Base-by-base conservation (phyloP, 2,329 filamentous ascomycete species). In the Pestalotiopsis sp. region DNA sequence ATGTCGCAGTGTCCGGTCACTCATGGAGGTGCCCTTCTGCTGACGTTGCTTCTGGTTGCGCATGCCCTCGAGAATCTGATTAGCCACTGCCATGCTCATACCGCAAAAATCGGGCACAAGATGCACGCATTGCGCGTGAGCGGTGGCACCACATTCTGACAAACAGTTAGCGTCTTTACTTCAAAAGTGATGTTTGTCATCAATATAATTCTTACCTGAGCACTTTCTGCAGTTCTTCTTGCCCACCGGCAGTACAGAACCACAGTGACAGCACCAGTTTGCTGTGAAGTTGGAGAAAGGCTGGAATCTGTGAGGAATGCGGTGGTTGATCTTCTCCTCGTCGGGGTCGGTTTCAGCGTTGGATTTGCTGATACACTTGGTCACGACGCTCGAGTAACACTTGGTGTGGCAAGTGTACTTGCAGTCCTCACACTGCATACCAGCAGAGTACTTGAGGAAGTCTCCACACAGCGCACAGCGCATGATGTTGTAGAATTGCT, bases 401-500 rank as follows among this genome's bases (percentile, higher is more conserved):
- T 98, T 98, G 76, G 94, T 95, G 82, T 99, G 96, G 82, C 96
- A 99, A 52, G 95, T 98, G 83, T 98, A 98, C 83, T 98, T 98
- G 92, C 96, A 99, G 83, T 99, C 96, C 73, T 97, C 93, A 81
- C 96, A 99, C 83, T 99, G 96, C 95, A 99, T 99, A 71, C 96
- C 96, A 25, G 96, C 94, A 63, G 95, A 97, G 80, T 98, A 98
- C 79, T 98, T 99, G 83, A 99, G 91, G 78, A 99, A 98, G 74
- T 99, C 96, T 70, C 95, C 96, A 79, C 96, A 99, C 45, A 98
- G 90, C 14, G 96, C 96, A 82, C 96, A 99, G 71, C 96, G 95
- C 96, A 99, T 99, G 78, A 99, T 98, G 87, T 98, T 99, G 90
- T 98, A 99, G 82, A 99, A 99, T 81, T 98, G 96, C 80, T 98